Conservation (phyloP, 2,329 filamentous ascomycete species). For the Rachicladosporium sp. region DNA sequence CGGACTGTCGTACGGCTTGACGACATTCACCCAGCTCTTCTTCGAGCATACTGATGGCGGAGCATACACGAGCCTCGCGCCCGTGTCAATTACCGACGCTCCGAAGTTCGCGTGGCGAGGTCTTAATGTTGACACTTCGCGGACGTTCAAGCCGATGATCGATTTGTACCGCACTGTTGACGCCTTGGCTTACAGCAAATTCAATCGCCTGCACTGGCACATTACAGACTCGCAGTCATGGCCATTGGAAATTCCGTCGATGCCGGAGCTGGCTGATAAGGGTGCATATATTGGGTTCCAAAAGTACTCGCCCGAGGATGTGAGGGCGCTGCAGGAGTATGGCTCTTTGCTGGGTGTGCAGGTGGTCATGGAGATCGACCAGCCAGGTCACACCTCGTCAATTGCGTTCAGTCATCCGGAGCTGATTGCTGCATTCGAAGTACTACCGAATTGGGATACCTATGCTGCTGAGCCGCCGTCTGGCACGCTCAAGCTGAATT, state of each 20-base stretch:
- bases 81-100: slow-evolving; percentile 57
- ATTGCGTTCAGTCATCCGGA: slow-evolving; percentile 58
- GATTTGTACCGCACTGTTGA: slow-evolving; percentile 68
- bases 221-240: slow-evolving; percentile 75
- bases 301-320: slow-evolving; percentile 54
- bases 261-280: slow-evolving; percentile 59
- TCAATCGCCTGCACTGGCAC: slow-evolving; percentile 73
- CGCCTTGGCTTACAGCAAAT: slow-evolving; percentile 63
- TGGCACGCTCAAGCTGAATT: slow-evolving; percentile 64
- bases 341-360: slow-evolving; percentile 57
- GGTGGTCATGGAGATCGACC: slow-evolving; percentile 66
- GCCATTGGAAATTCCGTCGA: slow-evolving; percentile 65
- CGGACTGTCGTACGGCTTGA: slow-evolving; percentile 60
- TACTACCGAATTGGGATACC: slow-evolving; percentile 40
- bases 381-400: slow-evolving; percentile 64
- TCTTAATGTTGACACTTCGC: slow-evolving; percentile 64
- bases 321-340: slow-evolving; percentile 57
- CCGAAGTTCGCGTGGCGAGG: slow-evolving; percentile 69
- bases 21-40: slow-evolving; percentile 70
- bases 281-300: slow-evolving; percentile 59
- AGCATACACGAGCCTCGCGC: slow-evolving; percentile 58
- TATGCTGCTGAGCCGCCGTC: slow-evolving; percentile 44
- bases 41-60: slow-evolving; percentile 50
- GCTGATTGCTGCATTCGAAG: slow-evolving; percentile 52
- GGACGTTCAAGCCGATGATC: slow-evolving; percentile 56